A percentile compares a stretch with the other conserved stretches of the same genome.
These are phyloP conservation scores for Arabis hirsuta DNA, from an alignment of 345 rosid genomes.

Conservation along the genomic window DNA sequence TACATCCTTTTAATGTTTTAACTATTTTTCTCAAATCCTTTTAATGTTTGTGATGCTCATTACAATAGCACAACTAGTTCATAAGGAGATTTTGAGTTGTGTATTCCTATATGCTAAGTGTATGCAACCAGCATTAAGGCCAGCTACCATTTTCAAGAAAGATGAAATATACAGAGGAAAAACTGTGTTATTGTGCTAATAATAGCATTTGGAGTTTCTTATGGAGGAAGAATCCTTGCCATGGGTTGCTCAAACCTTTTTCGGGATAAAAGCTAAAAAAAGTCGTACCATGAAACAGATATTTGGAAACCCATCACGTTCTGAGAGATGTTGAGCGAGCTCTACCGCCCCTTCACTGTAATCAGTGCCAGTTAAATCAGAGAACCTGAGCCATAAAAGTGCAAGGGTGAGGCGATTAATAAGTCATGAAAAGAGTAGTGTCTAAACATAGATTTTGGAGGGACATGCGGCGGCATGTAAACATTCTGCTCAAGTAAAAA, in stretches of 20 bases:
- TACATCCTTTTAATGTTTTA: no score
- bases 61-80: constrained; percentile 21
- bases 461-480: neutral
- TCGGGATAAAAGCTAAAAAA: neutral
- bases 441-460: neutral
- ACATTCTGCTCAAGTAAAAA: neutral
- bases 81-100: neutral
- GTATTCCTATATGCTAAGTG: neutral
- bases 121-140: neutral
- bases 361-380: constrained; percentile 89
- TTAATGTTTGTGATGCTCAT: constrained; percentile 27
- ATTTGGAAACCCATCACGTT: constrained; percentile 76
- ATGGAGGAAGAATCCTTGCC: neutral
- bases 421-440: neutral
- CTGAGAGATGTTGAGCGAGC: constrained; percentile 83
- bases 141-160: constrained; percentile 5
- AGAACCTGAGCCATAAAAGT: constrained; percentile 62
- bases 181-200: neutral
- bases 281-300: constrained; percentile 74
- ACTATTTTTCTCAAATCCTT: no score
- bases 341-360: constrained; percentile 90
- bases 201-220: neutral
- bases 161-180: neutral
- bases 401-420: constrained; percentile 2
- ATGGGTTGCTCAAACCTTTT: neutral